These are phyloP conservation scores for Cutaneotrichosporon sp. DNA, from an alignment of 1,284 basidiomycete genomes.

Conservation along the genomic window DNA sequence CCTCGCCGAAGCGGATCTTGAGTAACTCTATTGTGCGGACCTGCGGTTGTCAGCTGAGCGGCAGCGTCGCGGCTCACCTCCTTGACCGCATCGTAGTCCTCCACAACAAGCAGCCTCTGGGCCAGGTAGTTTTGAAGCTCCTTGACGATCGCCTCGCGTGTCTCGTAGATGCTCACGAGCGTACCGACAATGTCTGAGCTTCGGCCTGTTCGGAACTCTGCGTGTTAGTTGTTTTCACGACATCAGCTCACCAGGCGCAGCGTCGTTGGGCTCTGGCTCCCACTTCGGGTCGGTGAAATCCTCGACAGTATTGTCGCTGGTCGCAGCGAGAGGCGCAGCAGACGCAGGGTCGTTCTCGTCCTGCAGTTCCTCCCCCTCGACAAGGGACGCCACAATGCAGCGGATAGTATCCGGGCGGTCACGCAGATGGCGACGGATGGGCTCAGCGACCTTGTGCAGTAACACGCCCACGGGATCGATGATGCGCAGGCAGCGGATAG, in stretches of 20 bases:
- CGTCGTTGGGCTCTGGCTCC: conserved; percentile 92
- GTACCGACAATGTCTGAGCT: conserved; percentile 89
- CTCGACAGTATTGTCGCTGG: conserved; percentile 72
- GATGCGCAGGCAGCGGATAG: conserved; percentile 86
- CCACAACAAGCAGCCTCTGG: conserved; percentile 73
- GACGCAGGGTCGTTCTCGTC: conserved; percentile 51
- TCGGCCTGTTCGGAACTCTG: conserved; percentile 85
- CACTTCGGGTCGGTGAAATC: conserved; percentile 85
- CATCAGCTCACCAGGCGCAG: conserved; percentile 70
- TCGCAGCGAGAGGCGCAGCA: conserved; percentile 52
- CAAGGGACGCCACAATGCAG: conserved; percentile 85
- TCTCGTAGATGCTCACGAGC: conserved; percentile 92
- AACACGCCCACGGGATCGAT: conserved; percentile 91
- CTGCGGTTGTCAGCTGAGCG: conserved; percentile 53
- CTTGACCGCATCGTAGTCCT: conserved; percentile 75
- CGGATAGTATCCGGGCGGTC: conserved; percentile 85
- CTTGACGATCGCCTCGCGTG: conserved; percentile 89
- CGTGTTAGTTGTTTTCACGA: background rate
- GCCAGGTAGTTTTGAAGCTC: conserved; percentile 88
- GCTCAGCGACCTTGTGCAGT: conserved; percentile 86
- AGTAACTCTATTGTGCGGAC: conserved; percentile 87
- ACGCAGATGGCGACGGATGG: conserved; percentile 80
- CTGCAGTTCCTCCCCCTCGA: conserved; percentile 73
- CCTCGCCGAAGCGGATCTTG: conserved; percentile 90
- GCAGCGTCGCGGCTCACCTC: conserved; percentile 62